phyloP scores from a whole-genome alignment of 768 basidiomycete species.

The Russula compacta region DNA sequence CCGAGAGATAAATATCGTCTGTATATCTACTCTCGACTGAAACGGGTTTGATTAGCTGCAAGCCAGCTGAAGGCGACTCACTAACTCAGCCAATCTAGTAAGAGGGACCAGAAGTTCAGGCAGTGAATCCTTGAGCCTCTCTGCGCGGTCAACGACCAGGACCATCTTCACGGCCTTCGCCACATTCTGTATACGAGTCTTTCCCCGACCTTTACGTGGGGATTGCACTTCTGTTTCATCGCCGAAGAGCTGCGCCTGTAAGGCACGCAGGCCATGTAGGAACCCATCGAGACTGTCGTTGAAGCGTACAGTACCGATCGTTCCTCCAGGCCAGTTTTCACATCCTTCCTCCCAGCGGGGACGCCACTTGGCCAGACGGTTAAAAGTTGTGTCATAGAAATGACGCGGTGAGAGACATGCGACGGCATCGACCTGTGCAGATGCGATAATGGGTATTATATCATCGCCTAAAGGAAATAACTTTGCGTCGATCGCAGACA shows the following conservation, averaged over 20 bases:
- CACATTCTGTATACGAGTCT: conserved; percentile 27
- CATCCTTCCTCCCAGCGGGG: conserved; percentile 55
- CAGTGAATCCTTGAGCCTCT: conserved; percentile 51
- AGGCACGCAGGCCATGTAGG: conserved; percentile 50
- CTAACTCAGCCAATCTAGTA: conserved; percentile 62
- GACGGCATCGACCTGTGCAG: conserved; percentile 45
- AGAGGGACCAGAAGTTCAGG: conserved; percentile 64
- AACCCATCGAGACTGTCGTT: conserved; percentile 64
- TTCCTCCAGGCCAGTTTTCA: conserved; percentile 41
- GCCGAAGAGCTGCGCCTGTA: conserved; percentile 23
- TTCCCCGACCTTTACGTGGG: conserved; percentile 15
- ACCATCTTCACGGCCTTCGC: conserved; percentile 39
- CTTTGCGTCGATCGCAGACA: conserved; percentile 13
- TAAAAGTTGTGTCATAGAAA: conserved; percentile 58
- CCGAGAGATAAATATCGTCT: conserved; percentile 54
- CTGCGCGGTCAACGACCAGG: conserved; percentile 57
- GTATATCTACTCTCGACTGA: conserved; percentile 51
- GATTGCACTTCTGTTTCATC: not conserved
- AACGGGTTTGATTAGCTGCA: not conserved
- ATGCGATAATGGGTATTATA: conserved; percentile 26
- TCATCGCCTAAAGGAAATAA: not conserved
- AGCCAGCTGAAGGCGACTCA: conserved; percentile 27
- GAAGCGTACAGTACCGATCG: conserved; percentile 35
- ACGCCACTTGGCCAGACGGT: conserved; percentile 47
- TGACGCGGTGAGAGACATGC: conserved; percentile 54